These are phyloP conservation scores for Mycena indigotica DNA, from an alignment of 768 basidiomycete species.

Conservation along the genomic window DNA sequence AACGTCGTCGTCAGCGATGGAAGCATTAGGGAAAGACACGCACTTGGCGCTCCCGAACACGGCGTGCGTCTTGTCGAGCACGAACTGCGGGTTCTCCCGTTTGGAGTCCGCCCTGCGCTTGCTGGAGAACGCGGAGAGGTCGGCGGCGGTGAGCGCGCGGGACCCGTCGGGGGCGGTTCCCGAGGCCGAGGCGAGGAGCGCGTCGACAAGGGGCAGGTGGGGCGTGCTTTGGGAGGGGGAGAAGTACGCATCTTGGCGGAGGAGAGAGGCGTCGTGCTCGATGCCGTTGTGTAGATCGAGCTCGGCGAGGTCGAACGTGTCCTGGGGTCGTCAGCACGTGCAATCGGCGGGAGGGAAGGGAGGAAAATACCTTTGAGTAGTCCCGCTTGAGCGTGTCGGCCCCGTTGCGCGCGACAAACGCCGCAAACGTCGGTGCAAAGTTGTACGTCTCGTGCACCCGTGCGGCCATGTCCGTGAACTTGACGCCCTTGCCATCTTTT, in stretches of 20 bases:
- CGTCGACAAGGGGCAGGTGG: slow-evolving; percentile 39
- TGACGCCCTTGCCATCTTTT: slow-evolving; percentile 44
- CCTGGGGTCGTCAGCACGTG: slow-evolving; percentile 20
- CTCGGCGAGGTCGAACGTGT: slow-evolving; percentile 47
- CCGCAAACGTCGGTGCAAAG: slow-evolving; percentile 48
- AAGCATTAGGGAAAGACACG: slow-evolving; percentile 20
- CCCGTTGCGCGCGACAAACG: slow-evolving; percentile 41
- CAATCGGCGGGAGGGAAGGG: neutral
- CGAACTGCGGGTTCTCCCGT: slow-evolving; percentile 43
- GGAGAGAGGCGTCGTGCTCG: slow-evolving; percentile 43
- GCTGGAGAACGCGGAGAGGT: slow-evolving; percentile 42
- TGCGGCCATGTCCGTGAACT: slow-evolving; percentile 31
- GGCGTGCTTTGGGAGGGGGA: slow-evolving; percentile 41
- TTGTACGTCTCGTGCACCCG: slow-evolving; percentile 48
- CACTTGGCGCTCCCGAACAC: slow-evolving; percentile 40
- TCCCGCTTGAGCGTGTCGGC: slow-evolving; percentile 40
- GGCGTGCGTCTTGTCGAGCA: slow-evolving; percentile 34
- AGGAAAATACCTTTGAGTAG: slow-evolving; percentile 28
- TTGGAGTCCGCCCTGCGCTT: slow-evolving; percentile 48
- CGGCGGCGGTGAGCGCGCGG: slow-evolving; percentile 37
- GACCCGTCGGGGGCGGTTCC: slow-evolving; percentile 39
- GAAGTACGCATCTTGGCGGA: slow-evolving; percentile 45
- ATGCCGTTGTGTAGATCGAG: slow-evolving; percentile 52
- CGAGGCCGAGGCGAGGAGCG: slow-evolving; percentile 43
- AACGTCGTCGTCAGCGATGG: neutral